These are phyloP conservation scores for Schizochytrium sp. DNA, from an alignment of 108 stramenopile genomes.

Conservation along the genomic window DNA sequence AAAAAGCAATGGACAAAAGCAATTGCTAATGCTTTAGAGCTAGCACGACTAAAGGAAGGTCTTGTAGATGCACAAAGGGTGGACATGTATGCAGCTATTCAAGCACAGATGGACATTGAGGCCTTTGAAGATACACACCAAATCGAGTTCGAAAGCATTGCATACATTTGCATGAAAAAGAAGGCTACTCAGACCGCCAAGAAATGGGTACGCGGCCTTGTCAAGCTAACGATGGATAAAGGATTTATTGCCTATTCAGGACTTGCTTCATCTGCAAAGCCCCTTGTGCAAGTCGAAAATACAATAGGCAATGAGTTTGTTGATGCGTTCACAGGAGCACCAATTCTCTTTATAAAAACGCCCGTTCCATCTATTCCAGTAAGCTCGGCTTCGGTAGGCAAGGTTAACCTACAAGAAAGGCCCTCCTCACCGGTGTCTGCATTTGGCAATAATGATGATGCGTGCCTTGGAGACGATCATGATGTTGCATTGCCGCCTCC, in stretches of 20 bases:
- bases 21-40: neutral
- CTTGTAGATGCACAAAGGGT: constrained; percentile 38
- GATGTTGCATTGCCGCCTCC: too few species aligned
- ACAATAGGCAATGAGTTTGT: too few species aligned
- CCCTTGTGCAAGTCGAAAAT: too few species aligned
- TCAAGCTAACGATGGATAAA: neutral
- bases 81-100: constrained; percentile 50
- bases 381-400: too few species aligned
- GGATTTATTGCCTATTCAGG: neutral
- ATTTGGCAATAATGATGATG: too few species aligned
- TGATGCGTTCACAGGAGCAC: too few species aligned
- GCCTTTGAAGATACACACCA: constrained; percentile 27
- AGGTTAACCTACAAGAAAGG: too few species aligned
- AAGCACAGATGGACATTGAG: constrained; percentile 59
- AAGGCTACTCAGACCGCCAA: constrained; percentile 1
- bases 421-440: too few species aligned
- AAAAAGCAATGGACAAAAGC: constrained; percentile 45
- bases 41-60: neutral
- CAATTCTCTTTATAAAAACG: too few species aligned
- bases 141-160: neutral
- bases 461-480: too few species aligned
- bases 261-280: neutral
- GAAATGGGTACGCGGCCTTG: neutral
- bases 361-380: too few species aligned
- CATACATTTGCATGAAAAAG: neutral